Conservation (phyloP, 176 grass and related monocot genomes). For the Rhynchospora breviuscula region DNA sequence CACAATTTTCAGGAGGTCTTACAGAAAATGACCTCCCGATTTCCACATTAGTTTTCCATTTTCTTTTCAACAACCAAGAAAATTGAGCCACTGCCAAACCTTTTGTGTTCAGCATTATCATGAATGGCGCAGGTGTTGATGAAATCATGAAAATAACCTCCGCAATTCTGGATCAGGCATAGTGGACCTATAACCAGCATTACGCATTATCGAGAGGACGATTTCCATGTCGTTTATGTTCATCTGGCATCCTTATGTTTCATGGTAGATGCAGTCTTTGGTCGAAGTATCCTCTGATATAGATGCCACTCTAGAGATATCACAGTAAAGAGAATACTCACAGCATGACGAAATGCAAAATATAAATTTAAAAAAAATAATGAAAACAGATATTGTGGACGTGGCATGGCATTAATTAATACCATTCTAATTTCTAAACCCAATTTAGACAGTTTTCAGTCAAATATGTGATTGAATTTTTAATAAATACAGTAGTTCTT, state of each 20-base stretch:
- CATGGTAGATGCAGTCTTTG: conserved; percentile 89
- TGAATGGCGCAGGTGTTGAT: conserved; percentile 94
- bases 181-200: conserved; percentile 59
- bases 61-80: conserved; percentile 95
- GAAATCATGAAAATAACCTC: conserved; percentile 98
- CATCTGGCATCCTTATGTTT: conserved; percentile 98
- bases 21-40: conserved; percentile 72
- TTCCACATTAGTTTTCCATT: conserved; percentile 87
- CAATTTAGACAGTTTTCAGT: background rate
- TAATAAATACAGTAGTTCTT: background rate
- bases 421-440: background rate
- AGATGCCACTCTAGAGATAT: conserved; percentile 58
- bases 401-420: background rate
- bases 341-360: background rate
- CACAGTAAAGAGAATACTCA: conserved; percentile 21
- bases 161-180: conserved; percentile 77
- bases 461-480: background rate
- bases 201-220: conserved; percentile 87
- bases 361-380: background rate
- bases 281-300: conserved; percentile 20
- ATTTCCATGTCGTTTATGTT: conserved; percentile 99
- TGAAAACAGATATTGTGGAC: too few species aligned
- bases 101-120: conserved; percentile 96
- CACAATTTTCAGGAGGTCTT: conserved; percentile 75
- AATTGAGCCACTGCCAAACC: conserved; percentile 97